phyloP scores from a whole-genome alignment of 495 filamentous ascomycete species.

The Daldinia caldariorum region DNA sequence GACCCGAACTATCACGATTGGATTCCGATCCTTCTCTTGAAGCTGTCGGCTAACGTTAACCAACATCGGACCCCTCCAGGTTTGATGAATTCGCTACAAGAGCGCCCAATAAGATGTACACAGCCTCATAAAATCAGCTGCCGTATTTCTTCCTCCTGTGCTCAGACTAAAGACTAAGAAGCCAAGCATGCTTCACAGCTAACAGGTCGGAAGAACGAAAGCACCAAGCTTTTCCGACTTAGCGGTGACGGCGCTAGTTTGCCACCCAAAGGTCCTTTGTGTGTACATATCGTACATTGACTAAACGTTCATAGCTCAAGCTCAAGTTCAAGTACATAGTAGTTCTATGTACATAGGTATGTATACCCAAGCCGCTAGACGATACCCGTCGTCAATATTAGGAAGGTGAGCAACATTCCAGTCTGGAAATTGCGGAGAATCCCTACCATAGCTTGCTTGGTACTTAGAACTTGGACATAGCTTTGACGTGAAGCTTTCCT shows the following conservation, averaged over 20 bases:
- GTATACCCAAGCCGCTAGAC: constrained; percentile 26
- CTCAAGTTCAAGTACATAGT: constrained; percentile 5
- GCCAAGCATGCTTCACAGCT: constrained; percentile 29
- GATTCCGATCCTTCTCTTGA: constrained; percentile 22
- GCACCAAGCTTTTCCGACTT: constrained; percentile 33
- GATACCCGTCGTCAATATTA: constrained; percentile 32
- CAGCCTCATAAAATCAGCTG: constrained; percentile 36
- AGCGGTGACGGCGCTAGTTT: constrained; percentile 39
- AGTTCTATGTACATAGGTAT: constrained; percentile 9
- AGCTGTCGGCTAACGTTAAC: constrained; percentile 19
- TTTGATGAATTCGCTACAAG: constrained; percentile 15
- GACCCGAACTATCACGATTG: constrained; percentile 24
- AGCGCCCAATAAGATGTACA: constrained; percentile 24
- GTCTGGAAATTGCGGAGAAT: constrained; percentile 40
- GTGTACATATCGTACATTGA: constrained; percentile 11
- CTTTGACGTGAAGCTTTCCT: constrained; percentile 30
- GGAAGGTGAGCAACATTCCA: constrained; percentile 47
- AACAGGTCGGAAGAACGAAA: constrained; percentile 26
- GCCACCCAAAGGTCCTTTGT: constrained; percentile 24
- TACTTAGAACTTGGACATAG: constrained; percentile 9
- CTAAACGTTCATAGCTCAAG: background rate
- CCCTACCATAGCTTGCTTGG: constrained; percentile 31
- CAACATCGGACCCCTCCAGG: constrained; percentile 18
- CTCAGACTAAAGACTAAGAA: constrained; percentile 10
- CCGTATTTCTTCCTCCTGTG: constrained; percentile 17